phyloP scores from a whole-genome alignment of 768 basidiomycete genomes.

The Podaxis rugospora region DNA sequence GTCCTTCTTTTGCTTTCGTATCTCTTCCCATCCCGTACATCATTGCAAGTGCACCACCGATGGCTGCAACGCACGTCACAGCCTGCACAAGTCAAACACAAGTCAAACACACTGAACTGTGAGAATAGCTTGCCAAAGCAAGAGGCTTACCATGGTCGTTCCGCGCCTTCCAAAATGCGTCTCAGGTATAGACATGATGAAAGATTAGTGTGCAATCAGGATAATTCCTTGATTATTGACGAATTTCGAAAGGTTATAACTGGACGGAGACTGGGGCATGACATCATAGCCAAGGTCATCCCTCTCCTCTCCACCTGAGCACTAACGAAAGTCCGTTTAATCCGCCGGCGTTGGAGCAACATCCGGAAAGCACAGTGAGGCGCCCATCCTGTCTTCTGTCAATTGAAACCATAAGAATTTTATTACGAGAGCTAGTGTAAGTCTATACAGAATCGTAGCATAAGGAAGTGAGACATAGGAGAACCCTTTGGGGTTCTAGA shows the following conservation, averaged over 20 bases:
- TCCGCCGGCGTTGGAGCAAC: background rate
- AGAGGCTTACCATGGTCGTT: slow-evolving; percentile 12
- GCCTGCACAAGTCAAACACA: slow-evolving; percentile 18
- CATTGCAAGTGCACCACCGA: slow-evolving; percentile 23
- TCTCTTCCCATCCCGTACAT: slow-evolving; percentile 31
- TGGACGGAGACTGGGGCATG: background rate
- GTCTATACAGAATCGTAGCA: too few relatives aligned
- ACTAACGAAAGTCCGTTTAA: background rate
- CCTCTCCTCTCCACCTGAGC: background rate
- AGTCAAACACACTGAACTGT: too few relatives aligned
- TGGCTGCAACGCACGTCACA: slow-evolving; percentile 23
- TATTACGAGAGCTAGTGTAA: too few relatives aligned
- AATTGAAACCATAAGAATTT: too few relatives aligned
- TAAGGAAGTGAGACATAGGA: background rate
- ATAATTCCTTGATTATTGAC: background rate
- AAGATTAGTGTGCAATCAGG: background rate
- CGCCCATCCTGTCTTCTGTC: too few relatives aligned
- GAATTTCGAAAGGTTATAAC: background rate
- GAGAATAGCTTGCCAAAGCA: background rate
- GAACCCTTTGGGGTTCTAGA: background rate
- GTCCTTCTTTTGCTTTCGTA: slow-evolving; percentile 29
- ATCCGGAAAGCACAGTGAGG: too few relatives aligned
- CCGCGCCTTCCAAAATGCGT: slow-evolving; percentile 11
- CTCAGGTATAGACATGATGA: background rate
- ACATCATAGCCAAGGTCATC: background rate